Evolutionary conservation across 108 stramenopile species (phyloP).

Genomic region (Asterionellopsis glacialis): DNA sequence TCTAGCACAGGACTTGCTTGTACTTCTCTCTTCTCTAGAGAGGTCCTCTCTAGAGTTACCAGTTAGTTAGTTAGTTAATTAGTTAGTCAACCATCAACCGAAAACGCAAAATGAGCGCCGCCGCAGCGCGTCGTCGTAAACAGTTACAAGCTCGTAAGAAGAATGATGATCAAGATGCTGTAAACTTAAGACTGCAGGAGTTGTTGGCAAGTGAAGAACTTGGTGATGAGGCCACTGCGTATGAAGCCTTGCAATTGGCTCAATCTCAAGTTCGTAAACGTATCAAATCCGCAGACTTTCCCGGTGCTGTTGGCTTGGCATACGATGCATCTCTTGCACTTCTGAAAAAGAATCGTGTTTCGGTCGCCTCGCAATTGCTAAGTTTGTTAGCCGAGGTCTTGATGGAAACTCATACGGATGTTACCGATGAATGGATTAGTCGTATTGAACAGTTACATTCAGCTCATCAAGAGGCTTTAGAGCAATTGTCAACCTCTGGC

Average conservation of each 20-base stretch:
- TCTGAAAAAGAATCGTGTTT: constrained; percentile 53
- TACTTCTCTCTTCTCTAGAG: too few species aligned
- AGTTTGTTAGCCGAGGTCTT: constrained; percentile 56
- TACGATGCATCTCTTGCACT: constrained; percentile 42
- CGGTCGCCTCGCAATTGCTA: constrained; percentile 72
- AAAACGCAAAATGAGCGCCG: constrained; percentile 59
- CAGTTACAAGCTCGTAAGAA: constrained; percentile 58
- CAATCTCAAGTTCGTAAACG: constrained; percentile 73
- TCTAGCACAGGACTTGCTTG: too few species aligned
- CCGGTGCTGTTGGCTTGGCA: constrained; percentile 51
- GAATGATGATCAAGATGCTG: constrained; percentile 40
- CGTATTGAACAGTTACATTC: constrained; percentile 43
- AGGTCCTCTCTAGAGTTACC: too few species aligned
- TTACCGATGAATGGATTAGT: constrained; percentile 52
- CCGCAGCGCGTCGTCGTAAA: constrained; percentile 82
- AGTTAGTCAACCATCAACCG: too few species aligned
- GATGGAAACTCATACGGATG: constrained; percentile 67
- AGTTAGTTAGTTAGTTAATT: too few species aligned
- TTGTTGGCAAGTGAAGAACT: constrained; percentile 40
- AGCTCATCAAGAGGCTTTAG: constrained; percentile 57
- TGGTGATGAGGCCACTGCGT: constrained; percentile 69
- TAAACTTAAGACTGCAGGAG: constrained; percentile 47
- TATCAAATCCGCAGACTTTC: constrained; percentile 55
- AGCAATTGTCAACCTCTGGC: constrained; percentile 19
- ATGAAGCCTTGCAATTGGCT: constrained; percentile 84